Evolutionary conservation across 495 filamentous ascomycete genomes (phyloP), one percentile per base, ranked within the genome.

Genomic region (Lichenothelia convexa): DNA sequence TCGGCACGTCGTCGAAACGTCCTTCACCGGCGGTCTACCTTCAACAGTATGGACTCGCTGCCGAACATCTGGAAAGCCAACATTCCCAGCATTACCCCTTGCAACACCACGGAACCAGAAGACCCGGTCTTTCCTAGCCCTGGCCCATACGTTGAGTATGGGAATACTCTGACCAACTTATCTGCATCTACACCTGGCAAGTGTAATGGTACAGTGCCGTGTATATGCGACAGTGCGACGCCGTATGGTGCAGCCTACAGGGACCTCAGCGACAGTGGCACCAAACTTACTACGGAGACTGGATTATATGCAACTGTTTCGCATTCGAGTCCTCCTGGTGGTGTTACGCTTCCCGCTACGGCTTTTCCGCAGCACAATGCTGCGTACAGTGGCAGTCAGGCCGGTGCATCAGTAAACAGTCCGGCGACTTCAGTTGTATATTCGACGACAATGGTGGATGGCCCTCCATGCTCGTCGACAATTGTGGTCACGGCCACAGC

Each of bases 101-200:
- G 64, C 49, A 51, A 40, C 13, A 79, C 74, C 22, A 42, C 46
- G 30, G 68, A 75, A 38, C 53, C 48, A 3, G 34, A 52, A n/a
- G 70, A 81, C 32, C 64, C 75, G 21, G 54, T 67, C 11, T 89
- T 73, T 55, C 79, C 79, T n/a, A 55, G 83, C 42, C 78, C 81
- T 5, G 83, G 83, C 34, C 58, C 62, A 5, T 65, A 76, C 36
- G 64, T 85, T 23, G 47, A 41, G 12, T 56, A 56, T 31, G 47
- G 32, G 5, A 45, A 39, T 20, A 43, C 38, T 18, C 36, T 51
- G 26, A 45, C 36, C 34, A 49, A 44, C 38, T 27, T 42, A 13
- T 38, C 32, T n/a, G 26, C 36, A 8, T 18, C 41, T 7, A 20
- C 47, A 4, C 18, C 23, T 1, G 39, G 42, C 3, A 17, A 40